These are phyloP conservation scores for Agroathelia rolfsii DNA, from an alignment of 1,284 basidiomycete genomes.

Conservation along the genomic window DNA sequence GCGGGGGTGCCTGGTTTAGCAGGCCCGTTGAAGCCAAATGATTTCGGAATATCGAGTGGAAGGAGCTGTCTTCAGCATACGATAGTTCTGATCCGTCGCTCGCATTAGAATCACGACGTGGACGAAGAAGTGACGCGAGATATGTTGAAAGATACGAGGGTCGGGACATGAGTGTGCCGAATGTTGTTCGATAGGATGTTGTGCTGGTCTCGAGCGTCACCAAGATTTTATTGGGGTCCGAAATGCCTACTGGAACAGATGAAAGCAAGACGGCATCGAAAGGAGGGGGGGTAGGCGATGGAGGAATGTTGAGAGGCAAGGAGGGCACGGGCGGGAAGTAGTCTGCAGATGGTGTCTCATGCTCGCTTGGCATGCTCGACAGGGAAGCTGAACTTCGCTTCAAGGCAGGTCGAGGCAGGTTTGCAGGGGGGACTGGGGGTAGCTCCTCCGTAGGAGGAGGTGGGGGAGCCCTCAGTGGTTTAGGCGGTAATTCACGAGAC, in stretches of 20 bases:
- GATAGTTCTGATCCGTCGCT: slow-evolving; percentile 28
- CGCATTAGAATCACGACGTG: slow-evolving; percentile 30
- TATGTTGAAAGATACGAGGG: slow-evolving; percentile 55
- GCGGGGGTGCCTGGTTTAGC: slow-evolving; percentile 33
- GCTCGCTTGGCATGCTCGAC: too few species aligned
- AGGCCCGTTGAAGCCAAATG: slow-evolving; percentile 53
- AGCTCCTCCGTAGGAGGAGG: slow-evolving; percentile 17
- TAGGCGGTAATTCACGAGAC: slow-evolving; percentile 26
- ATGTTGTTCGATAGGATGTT: slow-evolving; percentile 48
- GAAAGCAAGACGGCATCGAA: slow-evolving; percentile 62
- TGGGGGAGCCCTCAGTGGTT: slow-evolving; percentile 28
- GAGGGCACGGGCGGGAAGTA: slow-evolving; percentile 31
- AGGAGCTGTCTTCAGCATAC: slow-evolving; percentile 25
- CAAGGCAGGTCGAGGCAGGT: slow-evolving; percentile 32
- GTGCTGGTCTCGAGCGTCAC: slow-evolving; percentile 66
- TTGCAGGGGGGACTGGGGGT: slow-evolving; percentile 14
- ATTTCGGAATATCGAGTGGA: slow-evolving; percentile 34
- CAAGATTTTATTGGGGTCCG: slow-evolving; percentile 52
- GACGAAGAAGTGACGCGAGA: slow-evolving; percentile 37
- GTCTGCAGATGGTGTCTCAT: slow-evolving; percentile 27
- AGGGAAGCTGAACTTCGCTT: slow-evolving; percentile 24
- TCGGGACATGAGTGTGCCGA: slow-evolving; percentile 55
- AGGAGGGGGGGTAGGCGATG: slow-evolving; percentile 31
- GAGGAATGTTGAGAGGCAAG: slow-evolving; percentile 25
- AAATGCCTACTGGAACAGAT: slow-evolving; percentile 32